Evolutionary conservation across 225 moss, liverwort and hornwort species (phyloP), one percentile per base, ranked within the genome.

Genomic region (Rhytidiadelphus loreus): DNA sequence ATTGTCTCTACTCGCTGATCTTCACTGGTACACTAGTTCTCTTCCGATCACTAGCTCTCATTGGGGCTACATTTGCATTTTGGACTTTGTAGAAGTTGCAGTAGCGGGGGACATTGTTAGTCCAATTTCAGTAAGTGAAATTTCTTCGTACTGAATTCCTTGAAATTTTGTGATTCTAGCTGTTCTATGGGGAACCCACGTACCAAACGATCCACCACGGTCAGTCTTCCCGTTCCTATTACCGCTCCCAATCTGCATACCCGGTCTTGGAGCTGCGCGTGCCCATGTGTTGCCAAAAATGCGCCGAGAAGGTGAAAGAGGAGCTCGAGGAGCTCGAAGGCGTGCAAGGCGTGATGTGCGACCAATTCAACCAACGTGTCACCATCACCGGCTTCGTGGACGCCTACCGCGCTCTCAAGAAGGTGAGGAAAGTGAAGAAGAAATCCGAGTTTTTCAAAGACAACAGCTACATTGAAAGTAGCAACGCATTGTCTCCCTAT

Each of bases 271-370:
- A 88, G 81, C 82, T 93, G 16, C 86, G n/a, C 6, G 91, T 93
- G 17, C 93, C 93, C 3, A 90, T 93, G 91, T 93, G 91, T 77
- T 93, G 93, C 82, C 82, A 91, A 4, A 93, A 91, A 29, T 93
- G 93, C 30, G 70, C 73, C 24, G 88, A 91, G 66, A 91, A 79
- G 26, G 90, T 93, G 3, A 85, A 88, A 14, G 91, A 91, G 50
- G 86, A 88, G 84, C 84, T 93, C 2, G 88, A 93, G 87, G 90
- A 93, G 90, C 87, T 92, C 4, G 88, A 91, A 2, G 93, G 93
- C 41, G 90, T 93, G 5, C 90, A 88, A 28, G 60, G 55, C 75
- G 88, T 93, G 41, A 55, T 80, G 13, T 89, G 91, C 57, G 91
- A 93, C 76, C 93, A 93, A 44, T 63, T 68, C 44, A 89, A 91